phyloP scores from a whole-genome alignment of 1,284 basidiomycete genomes.

The Pseudozyma thailandica region DNA sequence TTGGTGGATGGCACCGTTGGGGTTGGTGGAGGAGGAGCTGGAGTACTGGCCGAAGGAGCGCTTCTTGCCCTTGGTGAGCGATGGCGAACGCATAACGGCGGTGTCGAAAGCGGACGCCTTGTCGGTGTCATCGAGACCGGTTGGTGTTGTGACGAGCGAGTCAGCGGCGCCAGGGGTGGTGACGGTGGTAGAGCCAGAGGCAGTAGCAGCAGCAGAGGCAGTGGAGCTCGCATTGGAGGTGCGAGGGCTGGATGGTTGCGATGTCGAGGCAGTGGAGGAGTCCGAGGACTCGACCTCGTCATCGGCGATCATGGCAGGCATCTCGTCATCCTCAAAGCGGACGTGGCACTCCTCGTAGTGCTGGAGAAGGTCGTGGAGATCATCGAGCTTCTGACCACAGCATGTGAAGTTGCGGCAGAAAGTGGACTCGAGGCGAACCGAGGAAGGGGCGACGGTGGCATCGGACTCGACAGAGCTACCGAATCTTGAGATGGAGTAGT shows the following conservation, averaged over 20 bases:
- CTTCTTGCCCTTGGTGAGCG: constrained; percentile 62
- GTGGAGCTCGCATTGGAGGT: constrained; percentile 39
- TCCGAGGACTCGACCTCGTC: constrained; percentile 59
- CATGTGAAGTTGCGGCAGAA: constrained; percentile 68
- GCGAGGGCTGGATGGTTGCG: constrained; percentile 60
- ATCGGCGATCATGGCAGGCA: constrained; percentile 58
- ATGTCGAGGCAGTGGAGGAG: constrained; percentile 52
- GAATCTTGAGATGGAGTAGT: constrained; percentile 64
- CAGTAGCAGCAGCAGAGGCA: constrained; percentile 19
- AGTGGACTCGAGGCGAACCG: constrained; percentile 62
- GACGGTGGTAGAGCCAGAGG: constrained; percentile 9
- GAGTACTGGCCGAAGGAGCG: constrained; percentile 63
- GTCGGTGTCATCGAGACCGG: constrained; percentile 48
- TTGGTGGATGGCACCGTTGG: constrained; percentile 50
- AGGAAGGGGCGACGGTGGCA: constrained; percentile 61
- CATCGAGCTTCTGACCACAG: constrained; percentile 64
- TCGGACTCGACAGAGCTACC: constrained; percentile 64
- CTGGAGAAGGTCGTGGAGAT: constrained; percentile 66
- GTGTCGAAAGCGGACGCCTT: constrained; percentile 64
- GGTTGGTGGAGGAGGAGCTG: constrained; percentile 33
- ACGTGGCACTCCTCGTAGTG: constrained; percentile 68
- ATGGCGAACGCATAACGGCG: constrained; percentile 58
- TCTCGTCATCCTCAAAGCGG: constrained; percentile 66
- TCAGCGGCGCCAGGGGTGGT: constrained; percentile 19
- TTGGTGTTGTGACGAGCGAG: constrained; percentile 33